Evolutionary conservation across 495 filamentous ascomycete species (phyloP).

Genomic region (Talaromyces nanjingensis): DNA sequence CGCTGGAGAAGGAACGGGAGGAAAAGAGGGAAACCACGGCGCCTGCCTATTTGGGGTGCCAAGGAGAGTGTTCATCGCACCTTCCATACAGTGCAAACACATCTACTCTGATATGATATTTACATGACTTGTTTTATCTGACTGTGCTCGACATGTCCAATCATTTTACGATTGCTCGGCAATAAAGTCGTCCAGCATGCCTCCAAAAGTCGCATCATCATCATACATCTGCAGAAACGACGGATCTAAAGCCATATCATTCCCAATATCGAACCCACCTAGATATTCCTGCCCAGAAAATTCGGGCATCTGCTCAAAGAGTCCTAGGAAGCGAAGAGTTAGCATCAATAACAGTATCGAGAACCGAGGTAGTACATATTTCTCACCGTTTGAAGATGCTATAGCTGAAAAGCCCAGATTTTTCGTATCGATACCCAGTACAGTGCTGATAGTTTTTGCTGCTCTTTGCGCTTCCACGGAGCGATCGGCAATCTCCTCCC

Average conservation of each 20-base stretch:
- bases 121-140: neutral
- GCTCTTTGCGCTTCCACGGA: conserved; percentile 7
- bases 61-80: neutral
- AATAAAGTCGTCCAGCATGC: neutral
- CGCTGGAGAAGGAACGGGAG: neutral
- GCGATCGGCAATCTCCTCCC: neutral
- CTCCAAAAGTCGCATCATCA: neutral
- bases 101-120: neutral
- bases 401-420: neutral
- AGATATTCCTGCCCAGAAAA: neutral
- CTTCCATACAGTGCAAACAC: neutral
- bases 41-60: neutral
- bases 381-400: neutral
- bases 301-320: neutral
- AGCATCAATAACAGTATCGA: neutral
- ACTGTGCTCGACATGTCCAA: neutral
- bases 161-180: neutral
- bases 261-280: neutral
- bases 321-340: neutral
- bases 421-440: neutral
- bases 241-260: neutral
- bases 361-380: neutral
- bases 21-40: neutral
- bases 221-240: conserved; percentile 3
- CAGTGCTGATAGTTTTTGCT: neutral